Base-by-base conservation (phyloP, 371 early-diverging fungal genomes). In the Actinomortierella wolfii region DNA sequence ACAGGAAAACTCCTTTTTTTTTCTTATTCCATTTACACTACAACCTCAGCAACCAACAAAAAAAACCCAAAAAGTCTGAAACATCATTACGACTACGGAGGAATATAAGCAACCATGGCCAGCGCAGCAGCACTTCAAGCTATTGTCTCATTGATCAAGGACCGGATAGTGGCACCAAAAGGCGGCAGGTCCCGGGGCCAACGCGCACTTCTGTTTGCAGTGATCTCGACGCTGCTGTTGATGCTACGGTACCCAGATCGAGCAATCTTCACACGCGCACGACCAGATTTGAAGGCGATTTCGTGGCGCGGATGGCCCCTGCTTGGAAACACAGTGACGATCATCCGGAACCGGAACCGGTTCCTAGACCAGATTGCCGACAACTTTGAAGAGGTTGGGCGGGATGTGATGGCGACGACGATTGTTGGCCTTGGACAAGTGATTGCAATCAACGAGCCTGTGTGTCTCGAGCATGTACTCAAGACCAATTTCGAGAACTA, bases 401-500 rank as follows among this genome's bases (percentile, higher is more conserved):
- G 52, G 2, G 18, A 55, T 40, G 26, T 62, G 51, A 66, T 71
- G 73, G 40, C 66, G 20, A 62, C 67, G 2, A 66, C 67, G 0
- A 18, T 73, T n/a, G 50, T 66, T 1, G 73, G 73, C 28, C 47
- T 73, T 55, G 73, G 75, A 5, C 44, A 63, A 40, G 25, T 68
- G 44, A 68, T 77, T 48, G 59, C 60, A 1, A 49, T 75, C 46
- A 77, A 74, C 56, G 29, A 58, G 15, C 69, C 77, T 14, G 53
- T 55, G 39, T 23, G 56, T 25, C 18, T 79, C 8, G 79, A 79
- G 41, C 59, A 79, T 49, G 55, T 79, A 18, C 20, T 79, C 18
- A 79, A 79, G 79, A 68, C 59, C 52, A 80, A 87, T 56, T 87
- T 87, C 74, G 80, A 84, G 42, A 83, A 84, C 60, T 88, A 86